phyloP scores from a whole-genome alignment of 2,329 filamentous ascomycete species.

The Penicillium glabrum region DNA sequence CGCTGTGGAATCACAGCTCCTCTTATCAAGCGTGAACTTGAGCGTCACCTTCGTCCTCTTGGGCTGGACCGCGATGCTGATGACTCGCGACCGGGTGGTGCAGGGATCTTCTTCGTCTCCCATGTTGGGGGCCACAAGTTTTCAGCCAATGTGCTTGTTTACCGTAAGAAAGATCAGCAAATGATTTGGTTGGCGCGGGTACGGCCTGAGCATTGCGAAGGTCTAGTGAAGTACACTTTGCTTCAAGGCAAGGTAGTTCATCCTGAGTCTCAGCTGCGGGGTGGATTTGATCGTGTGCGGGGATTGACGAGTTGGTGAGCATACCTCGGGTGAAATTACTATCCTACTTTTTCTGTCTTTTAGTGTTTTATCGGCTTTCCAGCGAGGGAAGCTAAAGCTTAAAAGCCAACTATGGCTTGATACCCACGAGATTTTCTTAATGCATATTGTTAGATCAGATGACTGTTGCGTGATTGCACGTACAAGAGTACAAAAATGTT shows the following conservation, averaged over 20 bases:
- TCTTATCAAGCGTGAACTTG: conserved; percentile 75
- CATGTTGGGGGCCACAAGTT: conserved; percentile 96
- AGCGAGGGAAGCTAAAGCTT: not conserved
- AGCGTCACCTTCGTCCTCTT: conserved; percentile 76
- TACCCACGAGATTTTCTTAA: too few relatives aligned
- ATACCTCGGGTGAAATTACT: not conserved
- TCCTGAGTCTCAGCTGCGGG: conserved; percentile 75
- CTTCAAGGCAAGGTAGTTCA: conserved; percentile 88
- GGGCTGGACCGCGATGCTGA: conserved; percentile 78
- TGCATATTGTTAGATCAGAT: too few relatives aligned
- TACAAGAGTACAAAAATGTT: too few relatives aligned
- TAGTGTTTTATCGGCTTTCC: not conserved
- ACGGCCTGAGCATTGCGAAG: conserved; percentile 83
- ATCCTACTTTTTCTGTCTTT: not conserved
- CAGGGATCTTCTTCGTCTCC: conserved; percentile 87
- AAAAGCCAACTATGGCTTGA: too few relatives aligned
- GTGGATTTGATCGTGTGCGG: conserved; percentile 75
- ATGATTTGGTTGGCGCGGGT: conserved; percentile 85
- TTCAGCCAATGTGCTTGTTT: conserved; percentile 85
- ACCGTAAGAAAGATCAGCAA: conserved; percentile 56
- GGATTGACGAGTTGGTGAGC: conserved; percentile 65
- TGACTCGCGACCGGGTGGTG: conserved; percentile 79
- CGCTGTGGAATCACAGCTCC: conserved; percentile 89
- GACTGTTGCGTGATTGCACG: too few relatives aligned
- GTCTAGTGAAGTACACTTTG: conserved; percentile 80